These are phyloP conservation scores for Arthrobotrys entomopaga DNA, from an alignment of 2,329 filamentous ascomycete genomes.

Conservation along the genomic window DNA sequence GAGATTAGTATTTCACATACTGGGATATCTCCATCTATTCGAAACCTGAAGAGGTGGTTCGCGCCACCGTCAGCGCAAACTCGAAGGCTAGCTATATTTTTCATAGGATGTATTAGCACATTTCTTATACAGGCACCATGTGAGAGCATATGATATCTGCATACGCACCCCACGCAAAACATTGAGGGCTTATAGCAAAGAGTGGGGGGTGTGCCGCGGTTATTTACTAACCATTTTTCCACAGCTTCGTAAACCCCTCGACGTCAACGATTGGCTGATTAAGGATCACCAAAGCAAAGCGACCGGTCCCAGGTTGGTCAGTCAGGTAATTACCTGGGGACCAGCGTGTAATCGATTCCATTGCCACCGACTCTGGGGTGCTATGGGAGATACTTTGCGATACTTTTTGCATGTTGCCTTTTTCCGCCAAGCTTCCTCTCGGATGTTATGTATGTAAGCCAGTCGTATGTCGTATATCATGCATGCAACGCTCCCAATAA, in stretches of 20 bases:
- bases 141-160: slow-evolving; percentile 2
- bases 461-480: no score
- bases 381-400: slow-evolving; percentile 14
- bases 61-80: slow-evolving; percentile 93
- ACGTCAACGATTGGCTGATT: slow-evolving; percentile 70
- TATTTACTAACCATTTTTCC: slow-evolving; percentile 61
- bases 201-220: background rate
- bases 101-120: background rate
- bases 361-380: slow-evolving; percentile 59
- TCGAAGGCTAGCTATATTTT: slow-evolving; percentile 69
- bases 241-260: slow-evolving; percentile 63
- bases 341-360: slow-evolving; percentile 63
- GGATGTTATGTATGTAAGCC: background rate
- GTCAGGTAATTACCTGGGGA: slow-evolving; percentile 60
- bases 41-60: slow-evolving; percentile 73
- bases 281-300: slow-evolving; percentile 69
- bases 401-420: background rate
- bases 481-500: background rate
- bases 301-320: slow-evolving; percentile 55
- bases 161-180: background rate
- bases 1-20: slow-evolving; percentile 27
- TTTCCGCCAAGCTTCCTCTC: background rate
- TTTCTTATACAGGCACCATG: no score
- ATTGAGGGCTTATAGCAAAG: slow-evolving; percentile 1
- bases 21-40: slow-evolving; percentile 34